Conservation (phyloP, 139 green algal genomes). For the Pleodorina starrii region DNA sequence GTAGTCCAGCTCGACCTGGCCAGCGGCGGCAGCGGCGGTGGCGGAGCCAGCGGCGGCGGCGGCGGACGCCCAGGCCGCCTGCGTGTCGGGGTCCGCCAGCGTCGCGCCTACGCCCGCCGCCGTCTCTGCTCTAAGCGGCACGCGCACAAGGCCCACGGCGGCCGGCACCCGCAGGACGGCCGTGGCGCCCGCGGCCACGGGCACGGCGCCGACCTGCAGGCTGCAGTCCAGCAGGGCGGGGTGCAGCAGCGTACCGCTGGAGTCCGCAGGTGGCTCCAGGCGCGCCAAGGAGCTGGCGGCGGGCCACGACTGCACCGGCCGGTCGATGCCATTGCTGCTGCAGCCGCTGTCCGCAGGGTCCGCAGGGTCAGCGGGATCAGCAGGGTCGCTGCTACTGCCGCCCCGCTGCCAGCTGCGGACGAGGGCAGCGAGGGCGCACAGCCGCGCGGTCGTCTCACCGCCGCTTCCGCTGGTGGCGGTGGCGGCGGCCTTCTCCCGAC, state of each 20-base stretch:
- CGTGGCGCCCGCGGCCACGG: background rate
- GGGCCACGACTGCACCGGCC: no score
- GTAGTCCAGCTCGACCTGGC: slow-evolving; percentile 38
- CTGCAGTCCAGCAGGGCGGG: slow-evolving; percentile 71
- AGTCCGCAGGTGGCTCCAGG: background rate
- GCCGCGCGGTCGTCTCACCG: no score
- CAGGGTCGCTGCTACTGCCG: background rate
- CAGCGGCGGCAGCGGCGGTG: background rate
- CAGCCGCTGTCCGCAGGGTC: no score
- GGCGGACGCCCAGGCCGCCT: slow-evolving; percentile 61
- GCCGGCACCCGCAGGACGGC: slow-evolving; percentile 50
- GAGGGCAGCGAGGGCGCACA: background rate
- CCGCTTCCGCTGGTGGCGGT: background rate
- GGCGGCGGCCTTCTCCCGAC: background rate
- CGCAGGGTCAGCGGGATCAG: no score
- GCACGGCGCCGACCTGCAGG: slow-evolving; percentile 74
- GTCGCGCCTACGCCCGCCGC: slow-evolving; percentile 76
- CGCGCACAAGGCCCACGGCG: slow-evolving; percentile 29
- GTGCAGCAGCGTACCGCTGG: slow-evolving; percentile 54
- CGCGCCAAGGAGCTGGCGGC: background rate
- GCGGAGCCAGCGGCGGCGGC: background rate
- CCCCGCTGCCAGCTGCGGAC: background rate
- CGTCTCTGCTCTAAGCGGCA: slow-evolving; percentile 58
- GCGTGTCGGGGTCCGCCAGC: slow-evolving; percentile 56
- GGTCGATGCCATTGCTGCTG: no score